Conservation (phyloP, 768 basidiomycete species). For the Epithele typhae region DNA sequence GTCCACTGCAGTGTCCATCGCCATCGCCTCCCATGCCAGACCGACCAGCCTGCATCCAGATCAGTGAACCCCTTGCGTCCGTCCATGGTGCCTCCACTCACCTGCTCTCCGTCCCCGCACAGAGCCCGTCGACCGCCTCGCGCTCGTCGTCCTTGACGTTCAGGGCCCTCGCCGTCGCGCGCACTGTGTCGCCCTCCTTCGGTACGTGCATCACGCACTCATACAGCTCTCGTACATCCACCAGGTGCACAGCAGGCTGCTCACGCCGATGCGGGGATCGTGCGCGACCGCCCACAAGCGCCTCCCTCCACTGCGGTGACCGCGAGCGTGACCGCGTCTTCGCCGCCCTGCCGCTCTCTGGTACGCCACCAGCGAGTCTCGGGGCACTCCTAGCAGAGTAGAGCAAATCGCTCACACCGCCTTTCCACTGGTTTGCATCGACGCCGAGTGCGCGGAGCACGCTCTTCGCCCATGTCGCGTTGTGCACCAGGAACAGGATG, state of each 20-base stretch:
- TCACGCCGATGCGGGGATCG: neutral
- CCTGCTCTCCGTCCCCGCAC: constrained; percentile 26
- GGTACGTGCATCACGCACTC: constrained; percentile 8
- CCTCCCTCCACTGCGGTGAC: no score
- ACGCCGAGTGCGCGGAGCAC: constrained; percentile 39
- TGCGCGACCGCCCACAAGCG: neutral
- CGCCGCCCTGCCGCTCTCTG: no score
- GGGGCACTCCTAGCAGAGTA: constrained; percentile 2
- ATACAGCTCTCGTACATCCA: constrained; percentile 20
- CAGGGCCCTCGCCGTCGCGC: constrained; percentile 9
- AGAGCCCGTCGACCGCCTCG: constrained; percentile 15
- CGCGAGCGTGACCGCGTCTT: no score
- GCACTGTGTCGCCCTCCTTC: neutral
- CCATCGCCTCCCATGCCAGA: constrained; percentile 21
- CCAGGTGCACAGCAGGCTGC: constrained; percentile 14
- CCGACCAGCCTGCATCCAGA: constrained; percentile 16
- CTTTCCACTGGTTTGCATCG: constrained; percentile 36
- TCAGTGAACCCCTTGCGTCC: no score
- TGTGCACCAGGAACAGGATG: constrained; percentile 43
- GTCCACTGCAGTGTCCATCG: constrained; percentile 18
- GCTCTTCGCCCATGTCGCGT: constrained; percentile 35
- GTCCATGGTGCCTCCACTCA: neutral
- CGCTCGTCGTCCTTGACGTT: constrained; percentile 7
- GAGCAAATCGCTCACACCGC: constrained; percentile 35
- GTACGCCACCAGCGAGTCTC: no score